Percentiles rank a stretch among this genome's conserved stretches.
Conservation (phyloP, 306 rosid genomes). For the Quercus mongolica region DNA sequence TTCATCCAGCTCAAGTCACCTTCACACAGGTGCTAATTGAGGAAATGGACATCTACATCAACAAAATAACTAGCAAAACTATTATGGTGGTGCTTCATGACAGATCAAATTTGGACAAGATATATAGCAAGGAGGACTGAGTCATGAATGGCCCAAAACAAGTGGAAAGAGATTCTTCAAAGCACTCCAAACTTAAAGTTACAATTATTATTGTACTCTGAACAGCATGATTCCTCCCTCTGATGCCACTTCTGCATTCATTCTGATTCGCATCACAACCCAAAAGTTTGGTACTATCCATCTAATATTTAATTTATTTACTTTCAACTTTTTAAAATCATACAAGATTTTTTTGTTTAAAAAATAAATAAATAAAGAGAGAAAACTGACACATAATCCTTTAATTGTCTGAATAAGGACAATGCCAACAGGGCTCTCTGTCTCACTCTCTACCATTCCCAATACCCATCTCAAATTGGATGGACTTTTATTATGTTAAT, state of each 20-base stretch:
- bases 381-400: too few species aligned
- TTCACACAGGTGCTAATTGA: too few species aligned
- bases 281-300: constrained; percentile 2
- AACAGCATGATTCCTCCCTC: constrained; percentile 30
- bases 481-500: too few species aligned
- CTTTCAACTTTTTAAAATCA: neutral
- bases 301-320: neutral
- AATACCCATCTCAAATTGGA: too few species aligned
- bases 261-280: constrained; percentile 19
- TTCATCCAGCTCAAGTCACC: neutral
- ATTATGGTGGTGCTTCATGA: constrained; percentile 19
- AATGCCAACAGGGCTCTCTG: too few species aligned
- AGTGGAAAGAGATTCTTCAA: constrained; percentile 48
- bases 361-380: too few species aligned
- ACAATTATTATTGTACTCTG: constrained; percentile 12
- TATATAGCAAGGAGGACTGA: constrained; percentile 10
- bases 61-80: constrained; percentile 1
- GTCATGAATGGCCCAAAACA: constrained; percentile 7
- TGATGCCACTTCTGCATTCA: constrained; percentile 19
- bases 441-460: too few species aligned
- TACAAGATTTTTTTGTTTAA: too few species aligned
- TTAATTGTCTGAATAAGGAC: too few species aligned
- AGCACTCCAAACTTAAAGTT: constrained; percentile 31
- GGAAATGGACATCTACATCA: too few species aligned
- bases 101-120: constrained; percentile 33